phyloP scores from a whole-genome alignment of 1,139 yeast genomes.

The Taiozyma sp. region DNA sequence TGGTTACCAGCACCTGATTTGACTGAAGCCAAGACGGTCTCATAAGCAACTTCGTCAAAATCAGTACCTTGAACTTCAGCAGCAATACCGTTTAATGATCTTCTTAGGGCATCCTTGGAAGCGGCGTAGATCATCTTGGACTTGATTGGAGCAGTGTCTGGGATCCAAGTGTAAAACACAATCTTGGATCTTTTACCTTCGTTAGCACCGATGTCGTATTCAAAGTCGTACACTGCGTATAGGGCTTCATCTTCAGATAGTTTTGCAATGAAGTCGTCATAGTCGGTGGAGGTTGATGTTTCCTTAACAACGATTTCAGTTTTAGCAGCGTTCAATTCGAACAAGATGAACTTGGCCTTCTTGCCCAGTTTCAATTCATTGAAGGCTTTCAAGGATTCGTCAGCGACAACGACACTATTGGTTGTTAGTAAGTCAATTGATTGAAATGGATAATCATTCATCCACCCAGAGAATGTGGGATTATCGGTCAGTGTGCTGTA shows the following conservation, averaged over 20 bases:
- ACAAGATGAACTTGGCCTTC: conserved; percentile 80
- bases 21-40: conserved; percentile 85
- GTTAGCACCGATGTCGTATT: conserved; percentile 82
- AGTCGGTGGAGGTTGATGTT: conserved; percentile 68
- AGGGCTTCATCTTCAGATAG: conserved; percentile 96
- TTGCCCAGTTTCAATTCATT: conserved; percentile 95
- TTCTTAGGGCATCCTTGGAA: conserved; percentile 95
- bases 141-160: conserved; percentile 94
- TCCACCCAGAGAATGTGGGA: background rate
- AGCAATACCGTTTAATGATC: conserved; percentile 92
- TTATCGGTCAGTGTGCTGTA: background rate
- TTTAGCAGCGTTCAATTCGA: conserved; percentile 74
- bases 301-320: conserved; percentile 88
- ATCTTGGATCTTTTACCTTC: conserved; percentile 97
- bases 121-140: conserved; percentile 97
- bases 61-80: conserved; percentile 98
- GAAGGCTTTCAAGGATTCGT: conserved; percentile 89
- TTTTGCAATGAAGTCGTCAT: conserved; percentile 80
- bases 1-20: conserved; percentile 54
- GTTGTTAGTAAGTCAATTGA: background rate
- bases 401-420: conserved; percentile 85
- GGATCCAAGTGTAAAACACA: conserved; percentile 94
- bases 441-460: background rate
- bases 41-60: conserved; percentile 93
- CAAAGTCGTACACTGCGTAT: conserved; percentile 95